Conservation (phyloP, 2,329 filamentous ascomycete species). For the Rhinocladiella similis region DNA sequence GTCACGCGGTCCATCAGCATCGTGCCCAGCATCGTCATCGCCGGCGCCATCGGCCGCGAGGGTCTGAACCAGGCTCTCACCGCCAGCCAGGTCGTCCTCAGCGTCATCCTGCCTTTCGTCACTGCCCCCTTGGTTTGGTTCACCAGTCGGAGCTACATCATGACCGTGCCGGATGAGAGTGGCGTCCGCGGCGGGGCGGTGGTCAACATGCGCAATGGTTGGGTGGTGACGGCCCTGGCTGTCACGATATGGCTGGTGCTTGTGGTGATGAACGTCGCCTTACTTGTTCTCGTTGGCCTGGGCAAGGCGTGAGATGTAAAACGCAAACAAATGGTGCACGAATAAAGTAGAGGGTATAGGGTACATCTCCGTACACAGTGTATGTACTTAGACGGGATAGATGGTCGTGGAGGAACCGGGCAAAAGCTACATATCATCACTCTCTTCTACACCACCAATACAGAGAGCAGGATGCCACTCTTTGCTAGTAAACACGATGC, state of each 20-base stretch:
- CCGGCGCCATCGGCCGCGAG: slow-evolving; percentile 70
- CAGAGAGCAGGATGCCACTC: too few relatives aligned
- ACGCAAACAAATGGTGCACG: too few relatives aligned
- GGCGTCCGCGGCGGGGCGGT: slow-evolving; percentile 7
- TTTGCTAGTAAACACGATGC: too few relatives aligned
- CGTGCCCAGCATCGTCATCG: slow-evolving; percentile 79
- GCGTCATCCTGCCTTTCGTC: slow-evolving; percentile 79
- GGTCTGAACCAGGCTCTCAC: slow-evolving; percentile 73
- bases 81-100: slow-evolving; percentile 75
- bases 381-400: too few relatives aligned
- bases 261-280: slow-evolving; percentile 75
- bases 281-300: slow-evolving; percentile 65
- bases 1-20: slow-evolving; percentile 79
- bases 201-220: slow-evolving; percentile 71
- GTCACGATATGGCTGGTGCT: slow-evolving; percentile 72
- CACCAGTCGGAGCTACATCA: slow-evolving; percentile 75
- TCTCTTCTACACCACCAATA: too few relatives aligned
- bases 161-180: slow-evolving; percentile 59
- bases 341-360: too few relatives aligned
- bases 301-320: slow-evolving; percentile 45
- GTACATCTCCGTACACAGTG: too few relatives aligned
- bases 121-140: slow-evolving; percentile 82
- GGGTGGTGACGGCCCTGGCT: slow-evolving; percentile 61
- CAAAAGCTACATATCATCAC: too few relatives aligned
- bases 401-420: too few relatives aligned